Evolutionary conservation across 805 yeast genomes (phyloP), one percentile per base, ranked within the genome.

Genomic region (Cyberlindnera euphorbiiphila): DNA sequence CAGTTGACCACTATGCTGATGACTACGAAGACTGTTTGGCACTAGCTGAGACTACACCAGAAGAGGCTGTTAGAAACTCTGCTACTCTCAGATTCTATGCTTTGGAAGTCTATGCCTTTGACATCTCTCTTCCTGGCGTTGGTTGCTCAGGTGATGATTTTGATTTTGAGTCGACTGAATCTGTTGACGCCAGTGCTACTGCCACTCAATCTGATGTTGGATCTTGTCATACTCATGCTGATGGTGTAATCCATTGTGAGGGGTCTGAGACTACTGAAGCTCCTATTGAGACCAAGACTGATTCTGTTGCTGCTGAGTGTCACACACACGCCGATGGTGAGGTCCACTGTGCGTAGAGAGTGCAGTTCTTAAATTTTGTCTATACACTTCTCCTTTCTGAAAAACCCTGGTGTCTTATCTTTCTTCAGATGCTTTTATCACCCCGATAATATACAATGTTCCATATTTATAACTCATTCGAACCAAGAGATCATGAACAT

Each of bases 401-500:
- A n/a, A n/a, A n/a, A n/a, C n/a, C n/a, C n/a, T n/a, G n/a, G n/a
- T n/a, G n/a, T n/a, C n/a, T n/a, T n/a, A n/a, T n/a, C n/a, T n/a
- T n/a, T n/a, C n/a, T n/a, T n/a, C n/a, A n/a, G n/a, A n/a, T n/a
- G n/a, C n/a, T n/a, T n/a, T n/a, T n/a, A n/a, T n/a, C n/a, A n/a
- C n/a, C n/a, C n/a, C n/a, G n/a, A n/a, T n/a, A n/a, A n/a, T n/a
- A n/a, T n/a, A n/a, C n/a, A n/a, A n/a, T n/a, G n/a, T n/a, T n/a
- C n/a, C n/a, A n/a, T 25, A 25, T 25, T 12, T 25, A 7, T 11
- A 11, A 31, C 7, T 34, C 16, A 34, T 25, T 56, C 60, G 33
- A 48, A 50, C 60, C 60, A 56, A 4, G 60, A 56, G 35, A 63
- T 49, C 34, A 54, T 16, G 34, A 73, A 71, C 84, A 82, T 80